Percentiles rank a stretch among this genome's conserved stretches.
phyloP scores from a whole-genome alignment of 2,329 filamentous ascomycete species.

The Hirsutella thompsonii region DNA sequence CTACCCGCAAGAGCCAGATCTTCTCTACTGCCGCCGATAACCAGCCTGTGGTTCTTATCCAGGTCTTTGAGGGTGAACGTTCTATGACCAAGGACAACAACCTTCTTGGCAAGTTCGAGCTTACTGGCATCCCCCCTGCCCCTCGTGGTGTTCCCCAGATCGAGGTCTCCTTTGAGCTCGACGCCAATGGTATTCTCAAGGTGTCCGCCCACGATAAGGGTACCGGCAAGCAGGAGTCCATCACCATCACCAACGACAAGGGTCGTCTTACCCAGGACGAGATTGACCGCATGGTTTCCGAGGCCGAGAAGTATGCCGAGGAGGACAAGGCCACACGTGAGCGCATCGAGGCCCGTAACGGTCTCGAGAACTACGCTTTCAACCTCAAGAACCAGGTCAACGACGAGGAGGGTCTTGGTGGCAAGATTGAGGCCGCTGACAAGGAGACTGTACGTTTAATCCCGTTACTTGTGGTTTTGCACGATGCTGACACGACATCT shows the following conservation, averaged over 20 bases:
- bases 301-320: conserved; percentile 97
- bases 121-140: conserved; percentile 88
- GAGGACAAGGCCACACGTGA: conserved; percentile 97
- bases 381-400: conserved; percentile 98
- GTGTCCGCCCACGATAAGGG: conserved; percentile 95
- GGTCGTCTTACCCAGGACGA: conserved; percentile 91
- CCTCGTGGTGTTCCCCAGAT: conserved; percentile 96
- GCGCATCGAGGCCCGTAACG: conserved; percentile 93
- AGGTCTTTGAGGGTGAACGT: conserved; percentile 90
- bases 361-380: conserved; percentile 98
- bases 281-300: conserved; percentile 97
- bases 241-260: conserved; percentile 99
- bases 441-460: conserved; percentile 69
- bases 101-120: conserved; percentile 93
- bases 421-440: conserved; percentile 97
- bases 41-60: conserved; percentile 89
- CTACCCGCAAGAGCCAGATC: conserved; percentile 94
- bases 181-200: conserved; percentile 97
- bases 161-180: conserved; percentile 93
- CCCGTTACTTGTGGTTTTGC: too few species aligned
- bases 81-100: conserved; percentile 96
- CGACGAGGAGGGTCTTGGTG: conserved; percentile 90
- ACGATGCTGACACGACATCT: conserved; percentile 22
- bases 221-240: conserved; percentile 91
- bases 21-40: conserved; percentile 96